Evolutionary conservation across 169 alveolate species (phyloP), one percentile per base, ranked within the genome.

Genomic region (Plasmodium reichenowi): DNA sequence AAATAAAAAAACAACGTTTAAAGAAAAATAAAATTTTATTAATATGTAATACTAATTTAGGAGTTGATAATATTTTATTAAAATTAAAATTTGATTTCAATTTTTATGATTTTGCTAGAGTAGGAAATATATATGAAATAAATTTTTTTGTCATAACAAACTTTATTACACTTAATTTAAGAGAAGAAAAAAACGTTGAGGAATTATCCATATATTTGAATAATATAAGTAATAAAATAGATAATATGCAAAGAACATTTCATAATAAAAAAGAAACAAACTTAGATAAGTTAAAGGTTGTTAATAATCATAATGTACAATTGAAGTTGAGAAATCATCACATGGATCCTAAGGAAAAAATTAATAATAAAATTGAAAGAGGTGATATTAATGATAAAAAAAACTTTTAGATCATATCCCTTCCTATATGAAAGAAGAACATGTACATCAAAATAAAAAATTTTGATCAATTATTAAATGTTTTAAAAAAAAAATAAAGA

Each of bases 1-100:
- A 20, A 48, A 62, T 62, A 24, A 62, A 62, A 62, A 17, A 10
- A 22, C 9, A 62, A 24, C 22, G 26, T 20, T 12, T 17, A 13
- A 26, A 29, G 26, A 52, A 72, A 59, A 72, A 32, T 10, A 74
- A 76, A 50, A 76, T 76, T 7, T 45, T 76, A 52, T 56, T 76
- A 29, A 76, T 76, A 78, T 76, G 89, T 32, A 76, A 76, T 26
- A 64, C 89, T 2, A 76, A 76, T 22, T 68, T 76, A 2, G 89
- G 72, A 0, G 74, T 76, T 22, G 89, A 76, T 13, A 76, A 76
- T 22, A 76, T 76, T 48, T 63, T 76, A 3, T 59, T 76, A 45
- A 76, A 76, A 71, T 56, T 76, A 7, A 76, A 76, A 20, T 32
- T 48, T n/a, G 78, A 76, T 32, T 76, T 76, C 52, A 76, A 76